Percentiles rank a stretch among this genome's conserved stretches.
Conservation (phyloP, 2,329 filamentous ascomycete species). For the Keithomyces neogunnii region DNA sequence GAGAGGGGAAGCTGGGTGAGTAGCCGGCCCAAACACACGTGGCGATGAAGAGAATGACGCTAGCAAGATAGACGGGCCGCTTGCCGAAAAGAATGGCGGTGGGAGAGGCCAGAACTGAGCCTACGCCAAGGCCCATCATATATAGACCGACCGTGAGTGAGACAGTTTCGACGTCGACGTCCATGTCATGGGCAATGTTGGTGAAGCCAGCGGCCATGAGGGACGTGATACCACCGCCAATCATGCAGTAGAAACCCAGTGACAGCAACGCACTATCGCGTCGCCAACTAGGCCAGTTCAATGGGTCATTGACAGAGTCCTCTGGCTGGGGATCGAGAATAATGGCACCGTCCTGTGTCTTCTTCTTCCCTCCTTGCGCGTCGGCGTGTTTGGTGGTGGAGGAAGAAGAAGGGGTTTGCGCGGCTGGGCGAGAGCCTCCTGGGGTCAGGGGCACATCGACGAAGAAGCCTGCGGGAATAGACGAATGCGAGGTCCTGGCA, state of each 20-base stretch:
- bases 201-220: slow-evolving; percentile 85
- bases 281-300: slow-evolving; percentile 84
- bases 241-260: slow-evolving; percentile 84
- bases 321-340: slow-evolving; percentile 90
- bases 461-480: slow-evolving; percentile 38
- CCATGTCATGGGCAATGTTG: slow-evolving; percentile 59
- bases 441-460: slow-evolving; percentile 25
- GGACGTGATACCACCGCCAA: slow-evolving; percentile 88
- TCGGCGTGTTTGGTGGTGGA: slow-evolving; percentile 7
- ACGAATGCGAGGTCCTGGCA: slow-evolving; percentile 28
- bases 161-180: slow-evolving; percentile 62
- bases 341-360: slow-evolving; percentile 70
- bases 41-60: slow-evolving; percentile 67
- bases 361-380: slow-evolving; percentile 51
- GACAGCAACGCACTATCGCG: slow-evolving; percentile 73
- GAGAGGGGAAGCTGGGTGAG: slow-evolving; percentile 72
- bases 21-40: slow-evolving; percentile 77
- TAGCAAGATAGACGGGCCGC: slow-evolving; percentile 76
- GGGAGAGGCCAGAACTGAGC: slow-evolving; percentile 75
- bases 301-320: slow-evolving; percentile 79
- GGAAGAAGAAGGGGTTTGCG: slow-evolving; percentile 2
- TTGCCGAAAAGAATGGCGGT: slow-evolving; percentile 90
- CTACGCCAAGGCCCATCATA: slow-evolving; percentile 87
- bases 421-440: slow-evolving; percentile 13
- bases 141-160: slow-evolving; percentile 85